A percentile compares a stretch with the other conserved stretches of the same genome.
These are phyloP conservation scores for Alternaria gansuensis DNA, from an alignment of 2,329 filamentous ascomycete genomes.

Conservation along the genomic window DNA sequence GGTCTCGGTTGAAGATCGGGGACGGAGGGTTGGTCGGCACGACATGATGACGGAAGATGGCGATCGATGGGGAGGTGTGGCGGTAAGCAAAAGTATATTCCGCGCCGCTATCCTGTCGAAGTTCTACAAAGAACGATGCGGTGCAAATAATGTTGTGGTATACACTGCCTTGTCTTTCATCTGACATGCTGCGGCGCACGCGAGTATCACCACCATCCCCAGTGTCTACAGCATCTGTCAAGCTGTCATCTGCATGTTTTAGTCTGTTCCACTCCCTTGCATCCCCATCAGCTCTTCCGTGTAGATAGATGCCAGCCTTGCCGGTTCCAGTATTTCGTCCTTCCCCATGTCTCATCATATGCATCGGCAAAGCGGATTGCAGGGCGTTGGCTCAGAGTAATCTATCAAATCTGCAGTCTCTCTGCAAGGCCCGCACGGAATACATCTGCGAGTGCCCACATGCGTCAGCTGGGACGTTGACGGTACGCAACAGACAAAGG, in stretches of 20 bases:
- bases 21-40: background rate
- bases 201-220: background rate
- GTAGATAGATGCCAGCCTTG: conserved; percentile 5
- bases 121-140: background rate
- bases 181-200: background rate
- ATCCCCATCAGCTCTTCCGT: conserved; percentile 3
- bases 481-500: conserved; percentile 19
- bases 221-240: conserved; percentile 27
- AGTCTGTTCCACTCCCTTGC: conserved; percentile 13
- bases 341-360: conserved; percentile 15
- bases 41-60: background rate
- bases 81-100: background rate
- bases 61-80: background rate
- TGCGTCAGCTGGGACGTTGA: conserved; percentile 21
- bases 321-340: conserved; percentile 13
- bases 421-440: conserved; percentile 11
- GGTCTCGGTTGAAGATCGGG: background rate
- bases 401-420: conserved; percentile 37
- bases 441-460: conserved; percentile 4
- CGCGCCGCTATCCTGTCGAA: background rate
- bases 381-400: conserved; percentile 34
- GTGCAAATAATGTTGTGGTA: background rate
- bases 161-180: background rate
- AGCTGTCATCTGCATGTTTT: conserved; percentile 33
- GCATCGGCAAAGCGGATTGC: conserved; percentile 2